Evolutionary conservation across 495 filamentous ascomycete species (phyloP), one percentile per base, ranked within the genome.

Genomic region (Lindgomyces ingoldianus): DNA sequence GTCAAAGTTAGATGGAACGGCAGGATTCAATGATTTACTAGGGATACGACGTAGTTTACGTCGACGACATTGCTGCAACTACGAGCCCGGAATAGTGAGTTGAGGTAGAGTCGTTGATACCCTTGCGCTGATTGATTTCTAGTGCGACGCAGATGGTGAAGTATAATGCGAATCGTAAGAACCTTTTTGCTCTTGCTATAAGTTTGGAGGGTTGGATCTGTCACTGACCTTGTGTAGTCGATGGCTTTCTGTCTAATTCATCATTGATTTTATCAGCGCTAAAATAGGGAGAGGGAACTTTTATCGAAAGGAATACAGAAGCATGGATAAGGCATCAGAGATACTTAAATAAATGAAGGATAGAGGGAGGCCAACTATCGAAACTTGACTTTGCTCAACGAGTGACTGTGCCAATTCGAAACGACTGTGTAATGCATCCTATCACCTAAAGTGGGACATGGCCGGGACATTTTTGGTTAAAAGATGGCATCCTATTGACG

Each of bases 21-120:
- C 3, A n/a, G 18, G 3, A 16, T 57, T 14, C 33, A 6, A 39
- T 12, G 26, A 19, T 48, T 33, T n/a, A 36, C 2, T 56, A 57
- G 51, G 61, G 61, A 50, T 72, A 67, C 46, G 67, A 72, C 47
- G 64, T 68, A 14, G 67, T 72, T 8, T 72, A 72, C 57, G 70
- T 70, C 30, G 70, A 72, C 26, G 70, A 72, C 54, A 64, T 59
- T 41, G 49, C 64, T 3, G 70, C 63, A 3, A 72, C 68, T 9
- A 54, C 53, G 16, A 70, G 67, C 56, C 70, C 70, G 30, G 33
- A 68, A 27, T 65, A 65, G 53, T 64, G 22, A 57, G 49, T 63
- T 14, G 8, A 19, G 9, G 12, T 1, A 1, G 19, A n/a, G 42
- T 19, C 41, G 4, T 8, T 10, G 2, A 30, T 45, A 1, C 12